Evolutionary conservation across 345 rosid genomes (phyloP).

Genomic region (Bruguiera gymnorhiza): DNA sequence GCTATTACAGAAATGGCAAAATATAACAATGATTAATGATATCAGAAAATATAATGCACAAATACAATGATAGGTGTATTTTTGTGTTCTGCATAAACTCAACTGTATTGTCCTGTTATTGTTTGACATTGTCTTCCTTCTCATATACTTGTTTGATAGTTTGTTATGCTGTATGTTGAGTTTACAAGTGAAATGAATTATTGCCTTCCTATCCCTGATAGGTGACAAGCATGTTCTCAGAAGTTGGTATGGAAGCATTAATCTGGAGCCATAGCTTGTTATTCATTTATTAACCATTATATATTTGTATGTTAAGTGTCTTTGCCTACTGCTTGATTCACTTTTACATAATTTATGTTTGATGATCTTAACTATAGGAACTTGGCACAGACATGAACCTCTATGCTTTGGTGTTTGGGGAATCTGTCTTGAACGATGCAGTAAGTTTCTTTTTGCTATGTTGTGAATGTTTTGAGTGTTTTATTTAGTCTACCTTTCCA

Average conservation of each 20-base stretch:
- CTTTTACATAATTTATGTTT: not conserved
- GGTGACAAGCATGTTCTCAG: no score
- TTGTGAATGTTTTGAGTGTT: not conserved
- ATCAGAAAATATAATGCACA: no score
- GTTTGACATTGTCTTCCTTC: not conserved
- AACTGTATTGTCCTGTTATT: no score
- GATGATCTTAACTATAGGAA: slow-evolving; percentile 53
- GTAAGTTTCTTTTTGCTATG: slow-evolving; percentile 43
- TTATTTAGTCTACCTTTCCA: no score
- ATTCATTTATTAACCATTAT: not conserved
- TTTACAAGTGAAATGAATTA: no score
- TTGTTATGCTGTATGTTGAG: not conserved
- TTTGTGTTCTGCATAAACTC: no score
- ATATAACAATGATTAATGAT: no score
- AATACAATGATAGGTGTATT: no score
- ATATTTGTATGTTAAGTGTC: not conserved
- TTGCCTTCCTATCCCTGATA: no score
- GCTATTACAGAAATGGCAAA: no score
- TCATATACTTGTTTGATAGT: not conserved
- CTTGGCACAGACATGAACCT: slow-evolving; percentile 92
- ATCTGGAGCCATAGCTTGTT: not conserved
- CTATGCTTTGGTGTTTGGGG: slow-evolving; percentile 97
- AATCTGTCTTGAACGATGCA: slow-evolving; percentile 98
- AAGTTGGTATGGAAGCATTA: no score
- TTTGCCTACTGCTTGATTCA: not conserved